phyloP scores from a whole-genome alignment of 2,329 filamentous ascomycete species.

The Acephala macrosclerotiorum region DNA sequence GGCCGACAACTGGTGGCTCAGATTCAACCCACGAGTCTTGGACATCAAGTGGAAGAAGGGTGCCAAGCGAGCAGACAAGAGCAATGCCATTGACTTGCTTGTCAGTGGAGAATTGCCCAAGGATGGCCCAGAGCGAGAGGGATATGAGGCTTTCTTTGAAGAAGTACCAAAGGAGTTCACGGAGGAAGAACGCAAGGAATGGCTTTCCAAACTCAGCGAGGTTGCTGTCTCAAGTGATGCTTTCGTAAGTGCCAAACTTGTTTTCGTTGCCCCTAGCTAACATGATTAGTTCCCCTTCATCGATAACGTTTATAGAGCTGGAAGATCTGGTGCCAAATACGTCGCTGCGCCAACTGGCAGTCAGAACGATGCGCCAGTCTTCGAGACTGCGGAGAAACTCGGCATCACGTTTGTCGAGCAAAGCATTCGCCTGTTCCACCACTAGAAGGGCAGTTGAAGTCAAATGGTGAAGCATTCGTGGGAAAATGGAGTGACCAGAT shows the following conservation, averaged over 20 bases:
- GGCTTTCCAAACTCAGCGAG: constrained; percentile 81
- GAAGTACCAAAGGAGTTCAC: constrained; percentile 86
- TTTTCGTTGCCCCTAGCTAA: constrained; percentile 17
- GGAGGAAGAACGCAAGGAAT: constrained; percentile 81
- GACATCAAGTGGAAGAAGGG: constrained; percentile 97
- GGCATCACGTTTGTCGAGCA: constrained; percentile 97
- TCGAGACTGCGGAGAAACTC: constrained; percentile 89
- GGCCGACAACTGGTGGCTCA: constrained; percentile 99
- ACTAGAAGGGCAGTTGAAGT: constrained; percentile 59
- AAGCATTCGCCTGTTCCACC: constrained; percentile 92
- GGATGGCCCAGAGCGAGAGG: constrained; percentile 81
- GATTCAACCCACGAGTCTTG: constrained; percentile 91
- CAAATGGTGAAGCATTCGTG: constrained; percentile 14
- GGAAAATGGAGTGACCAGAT: constrained; percentile 36
- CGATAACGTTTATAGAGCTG: constrained; percentile 95
- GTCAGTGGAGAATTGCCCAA: constrained; percentile 90
- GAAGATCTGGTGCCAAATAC: constrained; percentile 91
- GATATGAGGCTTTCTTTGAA: constrained; percentile 90
- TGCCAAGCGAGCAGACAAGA: constrained; percentile 95
- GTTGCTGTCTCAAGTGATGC: constrained; percentile 94
- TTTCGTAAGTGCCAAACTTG: constrained; percentile 70
- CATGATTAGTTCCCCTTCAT: constrained; percentile 88
- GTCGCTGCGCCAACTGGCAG: constrained; percentile 92
- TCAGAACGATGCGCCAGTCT: constrained; percentile 82
- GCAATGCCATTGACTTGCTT: constrained; percentile 95